phyloP scores from a whole-genome alignment of 108 stramenopile species.

The Seminavis robusta region DNA sequence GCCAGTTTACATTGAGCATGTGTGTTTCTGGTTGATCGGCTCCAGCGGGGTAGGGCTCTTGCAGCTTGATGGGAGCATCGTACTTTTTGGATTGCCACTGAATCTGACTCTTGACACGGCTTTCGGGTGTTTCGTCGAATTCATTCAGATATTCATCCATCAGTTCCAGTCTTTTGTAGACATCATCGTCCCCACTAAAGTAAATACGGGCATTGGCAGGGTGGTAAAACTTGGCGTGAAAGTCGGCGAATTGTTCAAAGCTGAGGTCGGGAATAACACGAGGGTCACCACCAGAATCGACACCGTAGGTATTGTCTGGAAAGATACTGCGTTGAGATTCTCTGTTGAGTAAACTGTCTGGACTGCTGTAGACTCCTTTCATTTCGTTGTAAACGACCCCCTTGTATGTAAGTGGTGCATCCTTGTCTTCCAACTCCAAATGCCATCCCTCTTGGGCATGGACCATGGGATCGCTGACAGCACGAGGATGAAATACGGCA shows the following conservation, averaged over 20 bases:
- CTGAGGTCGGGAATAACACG: constrained; percentile 88
- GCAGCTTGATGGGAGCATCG: constrained; percentile 47
- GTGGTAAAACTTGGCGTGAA: constrained; percentile 93
- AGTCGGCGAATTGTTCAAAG: constrained; percentile 92
- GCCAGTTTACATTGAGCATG: constrained; percentile 92
- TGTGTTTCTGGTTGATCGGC: constrained; percentile 75
- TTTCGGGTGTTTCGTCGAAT: constrained; percentile 75
- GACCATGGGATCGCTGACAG: constrained; percentile 85
- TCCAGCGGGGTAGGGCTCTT: constrained; percentile 62
- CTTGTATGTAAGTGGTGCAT: constrained; percentile 89
- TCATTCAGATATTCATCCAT: constrained; percentile 91
- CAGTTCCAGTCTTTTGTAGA: constrained; percentile 76
- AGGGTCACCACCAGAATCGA: constrained; percentile 97
- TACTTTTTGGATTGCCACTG: constrained; percentile 72
- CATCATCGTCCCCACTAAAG: constrained; percentile 94
- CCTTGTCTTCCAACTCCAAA: constrained; percentile 89
- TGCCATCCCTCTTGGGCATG: constrained; percentile 99
- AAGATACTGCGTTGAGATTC: constrained; percentile 92
- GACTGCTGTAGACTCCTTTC: constrained; percentile 98
- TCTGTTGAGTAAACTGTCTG: constrained; percentile 85
- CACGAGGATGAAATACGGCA: constrained; percentile 94
- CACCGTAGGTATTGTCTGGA: constrained; percentile 94
- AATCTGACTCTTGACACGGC: constrained; percentile 54
- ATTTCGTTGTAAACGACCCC: constrained; percentile 99
- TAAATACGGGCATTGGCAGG: constrained; percentile 95